A percentile compares a stretch with the other conserved stretches of the same genome.
These are phyloP conservation scores for Sphaerobolus stellatus DNA, from an alignment of 1,284 basidiomycete genomes.

Conservation along the genomic window DNA sequence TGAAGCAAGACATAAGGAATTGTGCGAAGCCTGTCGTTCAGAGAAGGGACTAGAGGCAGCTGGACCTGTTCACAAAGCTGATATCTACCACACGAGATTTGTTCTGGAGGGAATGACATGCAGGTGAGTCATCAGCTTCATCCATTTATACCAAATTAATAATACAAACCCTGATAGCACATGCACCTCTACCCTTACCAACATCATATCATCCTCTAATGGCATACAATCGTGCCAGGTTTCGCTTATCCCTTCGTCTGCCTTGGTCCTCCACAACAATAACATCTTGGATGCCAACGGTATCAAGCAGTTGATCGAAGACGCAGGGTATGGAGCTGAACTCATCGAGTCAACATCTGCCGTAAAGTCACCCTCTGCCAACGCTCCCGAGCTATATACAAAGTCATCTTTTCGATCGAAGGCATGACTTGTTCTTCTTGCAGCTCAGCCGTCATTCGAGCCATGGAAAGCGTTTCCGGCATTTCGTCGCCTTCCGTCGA, in stretches of 20 bases:
- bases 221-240: slow-evolving; percentile 7
- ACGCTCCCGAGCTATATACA: slow-evolving; percentile 3
- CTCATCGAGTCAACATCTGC: background rate
- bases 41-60: too few species aligned
- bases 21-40: too few species aligned
- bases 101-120: slow-evolving; percentile 9
- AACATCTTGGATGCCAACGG: background rate
- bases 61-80: too few species aligned
- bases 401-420: slow-evolving; percentile 45
- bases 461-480: slow-evolving; percentile 48
- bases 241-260: slow-evolving; percentile 5
- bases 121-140: background rate
- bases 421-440: slow-evolving; percentile 64
- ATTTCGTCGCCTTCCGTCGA: slow-evolving; percentile 45
- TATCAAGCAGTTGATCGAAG: slow-evolving; percentile 1
- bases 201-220: background rate
- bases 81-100: slow-evolving; percentile 5
- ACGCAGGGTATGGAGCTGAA: slow-evolving; percentile 6
- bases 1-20: too few species aligned
- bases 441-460: slow-evolving; percentile 43
- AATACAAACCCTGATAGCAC: background rate
- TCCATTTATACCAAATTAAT: background rate
- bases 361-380: background rate
- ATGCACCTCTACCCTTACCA: background rate
- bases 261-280: slow-evolving; percentile 2